These are phyloP conservation scores for Benincasa hispida DNA, from an alignment of 306 rosid species.

Conservation along the genomic window DNA sequence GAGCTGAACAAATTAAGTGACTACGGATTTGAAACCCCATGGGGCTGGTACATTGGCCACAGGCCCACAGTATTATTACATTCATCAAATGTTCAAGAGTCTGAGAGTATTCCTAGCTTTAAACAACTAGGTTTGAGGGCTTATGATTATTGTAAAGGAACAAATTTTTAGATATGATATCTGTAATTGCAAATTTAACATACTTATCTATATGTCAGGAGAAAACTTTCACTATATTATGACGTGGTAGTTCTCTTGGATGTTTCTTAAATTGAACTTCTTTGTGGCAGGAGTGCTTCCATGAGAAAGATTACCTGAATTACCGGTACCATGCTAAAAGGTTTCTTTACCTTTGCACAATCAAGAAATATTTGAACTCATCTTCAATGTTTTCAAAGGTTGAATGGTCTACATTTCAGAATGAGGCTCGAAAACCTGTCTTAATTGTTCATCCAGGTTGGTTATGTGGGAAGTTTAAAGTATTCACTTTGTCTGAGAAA, in stretches of 20 bases:
- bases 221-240: not conserved
- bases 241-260: not conserved
- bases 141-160: not conserved
- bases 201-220: not conserved
- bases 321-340: slow-evolving; percentile 78
- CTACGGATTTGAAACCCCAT: not conserved
- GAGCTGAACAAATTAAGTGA: not conserved
- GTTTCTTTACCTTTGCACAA: slow-evolving; percentile 67
- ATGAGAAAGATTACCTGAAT: slow-evolving; percentile 88
- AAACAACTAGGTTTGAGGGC: not conserved
- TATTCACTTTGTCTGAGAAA: not conserved
- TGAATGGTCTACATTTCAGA: slow-evolving; percentile 78
- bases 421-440: slow-evolving; percentile 33
- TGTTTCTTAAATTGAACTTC: not conserved
- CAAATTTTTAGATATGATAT: not conserved
- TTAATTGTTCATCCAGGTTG: slow-evolving; percentile 57
- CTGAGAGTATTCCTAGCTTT: not conserved
- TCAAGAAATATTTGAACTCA: slow-evolving; percentile 50
- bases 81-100: not conserved
- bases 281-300: slow-evolving; percentile 65
- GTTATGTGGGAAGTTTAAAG: slow-evolving; percentile 3
- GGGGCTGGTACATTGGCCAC: not conserved
- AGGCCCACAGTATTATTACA: not conserved
- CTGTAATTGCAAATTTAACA: not conserved
- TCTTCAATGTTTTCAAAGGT: slow-evolving; percentile 47